Conservation (phyloP, 441 rosid species). For the Mallotus japonicus region DNA sequence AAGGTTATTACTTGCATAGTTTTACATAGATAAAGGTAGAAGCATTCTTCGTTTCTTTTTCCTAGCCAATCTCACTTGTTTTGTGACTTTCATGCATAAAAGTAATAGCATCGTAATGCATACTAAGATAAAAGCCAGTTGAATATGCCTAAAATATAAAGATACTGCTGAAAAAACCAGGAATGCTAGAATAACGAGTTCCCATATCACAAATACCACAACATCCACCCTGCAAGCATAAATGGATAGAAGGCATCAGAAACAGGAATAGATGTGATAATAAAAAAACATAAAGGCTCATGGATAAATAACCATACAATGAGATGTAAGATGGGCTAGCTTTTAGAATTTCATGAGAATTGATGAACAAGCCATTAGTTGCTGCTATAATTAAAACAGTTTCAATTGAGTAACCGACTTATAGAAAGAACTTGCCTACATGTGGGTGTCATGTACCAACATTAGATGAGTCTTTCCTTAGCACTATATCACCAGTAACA, state of each 20-base stretch:
- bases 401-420: not conserved
- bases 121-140: slow-evolving; percentile 65
- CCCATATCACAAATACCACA: slow-evolving; percentile 86
- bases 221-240: slow-evolving; percentile 79
- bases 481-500: not conserved
- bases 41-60: slow-evolving; percentile 96
- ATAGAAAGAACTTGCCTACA: too few species aligned
- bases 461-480: too few species aligned
- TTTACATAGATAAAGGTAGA: slow-evolving; percentile 93
- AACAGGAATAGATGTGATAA: slow-evolving; percentile 13
- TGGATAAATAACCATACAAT: not conserved
- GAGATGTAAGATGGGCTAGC: not conserved
- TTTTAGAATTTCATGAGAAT: not conserved
- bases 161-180: slow-evolving; percentile 91
- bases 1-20: slow-evolving; percentile 23
- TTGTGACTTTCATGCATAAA: slow-evolving; percentile 74
- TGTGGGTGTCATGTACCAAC: too few species aligned
- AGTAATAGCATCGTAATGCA: slow-evolving; percentile 68
- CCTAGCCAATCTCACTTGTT: slow-evolving; percentile 75
- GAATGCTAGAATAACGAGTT: slow-evolving; percentile 75
- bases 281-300: not conserved
- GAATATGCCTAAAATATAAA: slow-evolving; percentile 70
- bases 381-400: not conserved
- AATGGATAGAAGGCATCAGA: slow-evolving; percentile 11
- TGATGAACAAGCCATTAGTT: not conserved